Evolutionary conservation across 1,139 yeast genomes (phyloP).

Genomic region (Geotrichum siamense): DNA sequence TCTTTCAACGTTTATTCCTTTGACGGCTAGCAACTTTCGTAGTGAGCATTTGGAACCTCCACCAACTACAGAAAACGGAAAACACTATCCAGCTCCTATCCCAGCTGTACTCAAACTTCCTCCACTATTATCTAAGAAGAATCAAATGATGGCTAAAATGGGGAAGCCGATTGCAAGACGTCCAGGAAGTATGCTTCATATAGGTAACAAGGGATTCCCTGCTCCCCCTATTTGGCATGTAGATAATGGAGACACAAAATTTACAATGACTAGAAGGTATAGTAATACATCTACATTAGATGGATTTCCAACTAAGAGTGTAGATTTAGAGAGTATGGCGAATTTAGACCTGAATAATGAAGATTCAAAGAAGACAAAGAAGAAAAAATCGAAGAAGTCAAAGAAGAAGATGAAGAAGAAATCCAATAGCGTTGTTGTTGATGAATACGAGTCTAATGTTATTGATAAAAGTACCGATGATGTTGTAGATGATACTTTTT

Average conservation of each 20-base stretch:
- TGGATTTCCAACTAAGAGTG: conserved; percentile 3
- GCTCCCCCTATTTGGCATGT: conserved; percentile 18
- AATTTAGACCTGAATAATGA: not conserved
- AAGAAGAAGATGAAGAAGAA: conserved; percentile 12
- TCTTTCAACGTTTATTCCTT: conserved; percentile 6
- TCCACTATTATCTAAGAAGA: conserved; percentile 25
- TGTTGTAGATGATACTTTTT: conserved; percentile 19
- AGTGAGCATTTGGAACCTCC: conserved; percentile 12
- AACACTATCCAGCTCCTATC: conserved; percentile 34
- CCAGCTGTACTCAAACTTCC: conserved; percentile 28
- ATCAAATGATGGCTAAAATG: conserved; percentile 7
- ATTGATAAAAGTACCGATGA: conserved; percentile 13
- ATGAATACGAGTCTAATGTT: conserved; percentile 16
- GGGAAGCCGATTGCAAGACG: conserved; percentile 11
- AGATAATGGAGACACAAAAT: conserved; percentile 9
- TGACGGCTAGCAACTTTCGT: conserved; percentile 3
- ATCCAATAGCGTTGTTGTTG: conserved; percentile 4
- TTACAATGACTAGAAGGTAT: conserved; percentile 4
- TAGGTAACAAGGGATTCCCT: conserved; percentile 18
- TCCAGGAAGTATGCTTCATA: conserved; percentile 1
- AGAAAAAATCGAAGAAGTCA: conserved; percentile 3
- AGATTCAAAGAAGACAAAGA: conserved; percentile 12
- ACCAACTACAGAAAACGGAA: conserved; percentile 2
- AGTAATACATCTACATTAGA: conserved; percentile 11
- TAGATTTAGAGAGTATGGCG: not conserved